Conservation (phyloP, 225 moss, liverwort and hornwort genomes). For the Asterella californica region DNA sequence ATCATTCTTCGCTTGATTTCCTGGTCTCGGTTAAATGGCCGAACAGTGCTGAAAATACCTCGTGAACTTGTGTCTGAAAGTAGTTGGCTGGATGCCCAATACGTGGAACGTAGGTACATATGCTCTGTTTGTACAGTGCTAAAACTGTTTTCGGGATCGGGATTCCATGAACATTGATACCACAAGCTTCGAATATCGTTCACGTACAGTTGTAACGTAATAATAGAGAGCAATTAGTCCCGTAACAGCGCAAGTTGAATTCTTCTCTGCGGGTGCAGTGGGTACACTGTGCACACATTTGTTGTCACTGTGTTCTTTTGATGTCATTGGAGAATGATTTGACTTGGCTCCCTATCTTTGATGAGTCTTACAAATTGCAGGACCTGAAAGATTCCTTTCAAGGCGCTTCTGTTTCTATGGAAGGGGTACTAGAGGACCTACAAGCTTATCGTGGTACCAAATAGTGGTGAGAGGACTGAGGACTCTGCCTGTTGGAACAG, state of each 20-base stretch:
- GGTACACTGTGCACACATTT: background rate
- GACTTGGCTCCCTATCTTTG: background rate
- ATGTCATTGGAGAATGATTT: background rate
- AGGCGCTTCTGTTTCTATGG: background rate
- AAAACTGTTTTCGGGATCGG: background rate
- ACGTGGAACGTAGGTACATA: background rate
- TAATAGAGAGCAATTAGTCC: conserved; percentile 3
- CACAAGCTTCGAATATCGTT: background rate
- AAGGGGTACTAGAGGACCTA: background rate
- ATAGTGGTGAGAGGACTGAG: background rate
- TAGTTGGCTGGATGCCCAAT: background rate
- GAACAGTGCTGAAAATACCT: background rate
- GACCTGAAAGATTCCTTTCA: background rate
- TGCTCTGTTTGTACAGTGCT: background rate
- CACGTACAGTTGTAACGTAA: background rate
- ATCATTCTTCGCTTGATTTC: background rate
- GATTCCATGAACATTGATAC: background rate
- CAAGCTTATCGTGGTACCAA: background rate
- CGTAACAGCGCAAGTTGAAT: background rate
- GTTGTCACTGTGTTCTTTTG: background rate
- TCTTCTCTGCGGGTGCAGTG: background rate
- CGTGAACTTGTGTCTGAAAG: background rate
- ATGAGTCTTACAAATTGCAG: background rate
- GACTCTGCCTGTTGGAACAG: background rate
- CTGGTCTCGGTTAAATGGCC: background rate